phyloP scores from a whole-genome alignment of 768 basidiomycete genomes.

The Cantharellus cinnabarinus region DNA sequence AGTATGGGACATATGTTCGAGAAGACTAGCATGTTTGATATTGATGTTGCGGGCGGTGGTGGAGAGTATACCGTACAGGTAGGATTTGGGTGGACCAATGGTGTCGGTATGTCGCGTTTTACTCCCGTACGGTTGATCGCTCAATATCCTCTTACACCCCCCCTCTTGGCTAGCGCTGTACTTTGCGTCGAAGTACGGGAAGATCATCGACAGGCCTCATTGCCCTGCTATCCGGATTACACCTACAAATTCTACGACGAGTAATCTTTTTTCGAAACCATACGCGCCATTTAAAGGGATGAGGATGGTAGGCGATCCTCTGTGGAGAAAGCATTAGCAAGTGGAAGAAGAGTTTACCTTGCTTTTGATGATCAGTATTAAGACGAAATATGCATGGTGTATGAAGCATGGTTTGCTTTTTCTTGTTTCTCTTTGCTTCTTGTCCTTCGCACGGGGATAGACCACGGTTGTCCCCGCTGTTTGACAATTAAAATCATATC shows the following conservation, averaged over 20 bases:
- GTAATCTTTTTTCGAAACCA: no score
- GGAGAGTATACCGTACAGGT: constrained; percentile 49
- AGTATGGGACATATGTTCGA: constrained; percentile 50
- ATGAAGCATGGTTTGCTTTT: no score
- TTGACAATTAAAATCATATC: no score
- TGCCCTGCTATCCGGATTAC: constrained; percentile 28
- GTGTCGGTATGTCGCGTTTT: constrained; percentile 9
- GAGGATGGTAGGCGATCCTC: no score
- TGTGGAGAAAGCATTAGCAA: no score
- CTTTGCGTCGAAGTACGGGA: constrained; percentile 48
- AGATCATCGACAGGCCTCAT: constrained; percentile 33
- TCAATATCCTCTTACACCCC: constrained; percentile 29
- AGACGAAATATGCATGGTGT: no score
- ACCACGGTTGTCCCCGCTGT: no score
- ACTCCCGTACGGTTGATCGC: constrained; percentile 81
- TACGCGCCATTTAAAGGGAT: no score
- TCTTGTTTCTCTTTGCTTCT: no score
- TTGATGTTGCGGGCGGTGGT: constrained; percentile 59
- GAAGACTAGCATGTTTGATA: constrained; percentile 62
- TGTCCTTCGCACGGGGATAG: no score
- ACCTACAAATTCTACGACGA: neutral
- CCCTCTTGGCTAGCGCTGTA: constrained; percentile 26
- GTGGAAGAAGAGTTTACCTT: no score
- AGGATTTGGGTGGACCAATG: neutral
- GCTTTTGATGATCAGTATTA: no score